phyloP scores from a whole-genome alignment of 257 asterid genomes.

The Solanum peruvianum region DNA sequence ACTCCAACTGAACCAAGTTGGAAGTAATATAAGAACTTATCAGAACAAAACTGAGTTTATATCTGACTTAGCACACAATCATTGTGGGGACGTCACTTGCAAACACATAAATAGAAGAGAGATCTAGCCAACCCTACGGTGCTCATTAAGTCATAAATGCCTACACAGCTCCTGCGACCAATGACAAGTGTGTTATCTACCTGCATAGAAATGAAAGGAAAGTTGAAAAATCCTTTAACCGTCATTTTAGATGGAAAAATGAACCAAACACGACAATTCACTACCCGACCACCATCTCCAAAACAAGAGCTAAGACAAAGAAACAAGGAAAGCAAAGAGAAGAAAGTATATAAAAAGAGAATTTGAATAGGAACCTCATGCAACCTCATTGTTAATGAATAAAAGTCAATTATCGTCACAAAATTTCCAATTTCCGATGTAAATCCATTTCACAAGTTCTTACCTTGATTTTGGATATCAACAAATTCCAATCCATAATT shows the following conservation, averaged over 20 bases:
- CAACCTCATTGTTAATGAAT: neutral
- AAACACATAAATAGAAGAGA: neutral
- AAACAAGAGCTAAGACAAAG: neutral
- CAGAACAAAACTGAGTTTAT: neutral
- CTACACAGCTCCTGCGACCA: neutral
- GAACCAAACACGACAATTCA: neutral
- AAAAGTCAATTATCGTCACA: neutral
- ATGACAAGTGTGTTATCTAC: neutral
- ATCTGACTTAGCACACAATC: neutral
- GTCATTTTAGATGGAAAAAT: neutral
- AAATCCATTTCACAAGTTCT: neutral
- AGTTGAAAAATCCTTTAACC: neutral
- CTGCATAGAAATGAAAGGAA: neutral
- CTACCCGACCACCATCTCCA: neutral
- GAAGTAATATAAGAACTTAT: neutral
- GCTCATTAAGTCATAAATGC: neutral
- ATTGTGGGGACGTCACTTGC: neutral
- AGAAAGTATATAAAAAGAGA: neutral
- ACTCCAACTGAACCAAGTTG: neutral
- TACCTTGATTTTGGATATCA: neutral
- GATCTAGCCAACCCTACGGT: neutral
- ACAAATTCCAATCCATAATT: neutral
- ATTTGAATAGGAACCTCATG: neutral
- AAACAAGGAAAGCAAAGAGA: neutral
- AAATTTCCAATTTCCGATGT: neutral